Conservation (phyloP, 805 yeast genomes). For the Candida krabiensis region DNA sequence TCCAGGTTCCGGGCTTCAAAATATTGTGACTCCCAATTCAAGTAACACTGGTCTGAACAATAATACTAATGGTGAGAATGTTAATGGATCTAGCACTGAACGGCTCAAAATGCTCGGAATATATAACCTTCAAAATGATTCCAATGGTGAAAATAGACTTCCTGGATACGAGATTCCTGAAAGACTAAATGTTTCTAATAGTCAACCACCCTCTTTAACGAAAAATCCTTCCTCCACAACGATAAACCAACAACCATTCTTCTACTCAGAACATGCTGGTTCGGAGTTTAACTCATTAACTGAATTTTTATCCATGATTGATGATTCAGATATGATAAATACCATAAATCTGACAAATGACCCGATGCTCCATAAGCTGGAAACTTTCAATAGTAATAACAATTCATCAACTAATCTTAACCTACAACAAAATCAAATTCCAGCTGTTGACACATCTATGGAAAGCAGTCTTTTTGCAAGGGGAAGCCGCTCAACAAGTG, state of each 20-base stretch:
- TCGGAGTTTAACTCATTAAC: constrained; percentile 88
- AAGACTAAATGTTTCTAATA: constrained; percentile 1
- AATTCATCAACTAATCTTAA: constrained; percentile 20
- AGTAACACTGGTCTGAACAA: background rate
- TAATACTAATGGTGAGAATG: constrained; percentile 1
- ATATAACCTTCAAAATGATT: background rate
- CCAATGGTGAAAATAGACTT: background rate
- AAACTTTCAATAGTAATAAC: constrained; percentile 24
- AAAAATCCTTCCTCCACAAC: constrained; percentile 21
- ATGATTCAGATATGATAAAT: constrained; percentile 72
- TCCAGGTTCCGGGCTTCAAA: constrained; percentile 11
- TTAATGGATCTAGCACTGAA: background rate
- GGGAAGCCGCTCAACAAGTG: constrained; percentile 4
- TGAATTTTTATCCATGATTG: constrained; percentile 86
- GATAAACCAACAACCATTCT: constrained; percentile 69
- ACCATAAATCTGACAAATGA: constrained; percentile 36
- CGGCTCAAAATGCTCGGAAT: background rate
- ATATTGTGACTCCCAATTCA: constrained; percentile 2
- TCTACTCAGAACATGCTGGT: constrained; percentile 89
- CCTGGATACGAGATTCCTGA: constrained; percentile 2
- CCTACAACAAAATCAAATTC: constrained; percentile 7
- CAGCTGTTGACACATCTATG: constrained; percentile 15
- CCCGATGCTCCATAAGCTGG: constrained; percentile 37
- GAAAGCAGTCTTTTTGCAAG: constrained; percentile 14
- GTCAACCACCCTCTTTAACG: constrained; percentile 7